Evolutionary conservation across 805 yeast species (phyloP), one percentile per base, ranked within the genome.

Genomic region (Starmerella khaoyaiensis): DNA sequence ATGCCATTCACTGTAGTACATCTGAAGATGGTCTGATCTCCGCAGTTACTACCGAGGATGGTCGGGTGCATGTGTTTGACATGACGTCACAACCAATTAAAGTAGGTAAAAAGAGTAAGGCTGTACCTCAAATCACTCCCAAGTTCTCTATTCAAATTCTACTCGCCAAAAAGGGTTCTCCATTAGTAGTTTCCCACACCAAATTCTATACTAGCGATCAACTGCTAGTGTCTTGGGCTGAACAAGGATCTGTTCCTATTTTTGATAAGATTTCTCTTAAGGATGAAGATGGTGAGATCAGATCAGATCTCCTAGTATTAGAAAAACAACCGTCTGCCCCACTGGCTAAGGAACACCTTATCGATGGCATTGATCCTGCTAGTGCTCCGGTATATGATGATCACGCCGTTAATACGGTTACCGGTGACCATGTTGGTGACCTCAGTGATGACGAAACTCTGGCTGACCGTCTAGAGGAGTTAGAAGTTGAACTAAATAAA

Each of bases 41-140:
- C 15, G 61, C 71, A 2, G 77, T 72, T 0, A 62, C 78, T 5
- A 79, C 86, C 10, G 93, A 83, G 55, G 75, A 71, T 41, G 94
- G 95, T 5, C 51, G 57, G 10, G 62, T 80, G 6, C 94, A 84
- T 54, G 52, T 81, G 1, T 86, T 83, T 60, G 64, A 65, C 36
- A 4, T 15, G 6, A 44, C 46, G 12, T 33, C 35, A 4, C 18
- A 44, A 19, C 36, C 36, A 1, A 7, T 19, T 7, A 7, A 40
- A 5, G 36, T 33, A 17, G 28, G 40, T 48, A 35, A 33, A 28
- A 24, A 25, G 11, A 34, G 22, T 14, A 21, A 26, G n/a, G 34
- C 40, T 8, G 41, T 28, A 2, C 21, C 36, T 2, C 47, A 35
- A 10, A 9, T 33, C 0, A 17, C 34, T 9, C 48, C 48, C 14